Evolutionary conservation across 441 rosid species (phyloP).

Genomic region (Arabidopsis hybrid): DNA sequence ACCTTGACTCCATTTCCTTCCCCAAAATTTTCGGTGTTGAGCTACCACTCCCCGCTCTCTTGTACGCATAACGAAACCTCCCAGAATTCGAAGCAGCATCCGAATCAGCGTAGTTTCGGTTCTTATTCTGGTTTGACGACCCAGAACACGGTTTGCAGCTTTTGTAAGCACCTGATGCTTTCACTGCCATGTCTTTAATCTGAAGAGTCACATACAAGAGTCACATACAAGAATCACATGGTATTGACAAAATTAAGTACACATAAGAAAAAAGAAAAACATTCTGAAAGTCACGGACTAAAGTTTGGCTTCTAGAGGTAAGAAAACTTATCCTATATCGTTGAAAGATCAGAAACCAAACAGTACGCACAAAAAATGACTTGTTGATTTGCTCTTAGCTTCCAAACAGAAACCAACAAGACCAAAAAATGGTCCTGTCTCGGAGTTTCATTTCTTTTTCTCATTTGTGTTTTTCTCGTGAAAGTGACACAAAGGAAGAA

Average conservation of each 20-base stretch:
- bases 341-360: conserved; percentile 32
- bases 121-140: conserved; percentile 58
- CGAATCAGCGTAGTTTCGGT: conserved; percentile 59
- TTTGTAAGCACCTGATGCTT: conserved; percentile 87
- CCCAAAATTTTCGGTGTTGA: conserved; percentile 74
- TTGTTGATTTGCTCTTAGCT: conserved; percentile 22
- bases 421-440: conserved; percentile 36
- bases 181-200: conserved; percentile 92
- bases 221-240: conserved; percentile 20
- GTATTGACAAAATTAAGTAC: not conserved
- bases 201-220: conserved; percentile 44
- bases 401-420: conserved; percentile 35
- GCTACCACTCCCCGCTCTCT: conserved; percentile 64
- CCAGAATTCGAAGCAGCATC: conserved; percentile 71
- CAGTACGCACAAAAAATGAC: conserved; percentile 10
- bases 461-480: not conserved
- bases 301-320: not conserved
- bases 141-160: conserved; percentile 89
- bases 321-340: conserved; percentile 1
- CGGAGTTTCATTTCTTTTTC: conserved; percentile 26
- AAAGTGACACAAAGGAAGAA: conserved; percentile 5
- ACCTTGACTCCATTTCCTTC: conserved; percentile 78
- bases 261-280: not conserved
- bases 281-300: conserved; percentile 15
- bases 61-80: conserved; percentile 68